Conservation (phyloP, 164 flowering plant species). For the Vitis amurensis region DNA sequence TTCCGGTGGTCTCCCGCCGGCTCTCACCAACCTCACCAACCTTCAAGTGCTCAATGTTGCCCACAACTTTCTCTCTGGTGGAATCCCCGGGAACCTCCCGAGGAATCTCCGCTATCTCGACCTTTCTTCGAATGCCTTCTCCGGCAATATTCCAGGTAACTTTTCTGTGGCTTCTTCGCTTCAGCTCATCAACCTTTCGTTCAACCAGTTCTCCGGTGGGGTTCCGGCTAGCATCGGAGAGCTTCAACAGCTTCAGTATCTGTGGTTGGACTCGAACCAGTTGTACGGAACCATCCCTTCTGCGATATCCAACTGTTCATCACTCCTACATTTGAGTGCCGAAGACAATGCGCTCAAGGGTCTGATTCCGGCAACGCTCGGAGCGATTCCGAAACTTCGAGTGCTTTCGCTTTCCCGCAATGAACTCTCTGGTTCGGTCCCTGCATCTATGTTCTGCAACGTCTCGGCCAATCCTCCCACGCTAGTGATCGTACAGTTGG, state of each 20-base stretch:
- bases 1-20: conserved; percentile 40
- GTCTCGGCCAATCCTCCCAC: conserved; percentile 45
- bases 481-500: conserved; percentile 51
- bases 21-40: conserved; percentile 23
- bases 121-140: conserved; percentile 51
- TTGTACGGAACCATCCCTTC: conserved; percentile 78
- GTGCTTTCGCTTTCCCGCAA: conserved; percentile 68
- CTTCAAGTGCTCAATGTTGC: conserved; percentile 37
- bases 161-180: conserved; percentile 37
- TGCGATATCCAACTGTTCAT: conserved; percentile 70
- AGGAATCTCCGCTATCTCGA: conserved; percentile 30
- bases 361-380: conserved; percentile 62
- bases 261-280: conserved; percentile 67
- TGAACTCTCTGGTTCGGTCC: conserved; percentile 60
- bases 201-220: conserved; percentile 58
- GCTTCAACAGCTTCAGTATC: conserved; percentile 53
- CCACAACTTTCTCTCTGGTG: conserved; percentile 38
- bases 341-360: conserved; percentile 64
- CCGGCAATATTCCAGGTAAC: conserved; percentile 57
- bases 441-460: conserved; percentile 45
- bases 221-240: conserved; percentile 69
- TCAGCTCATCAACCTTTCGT: conserved; percentile 65
- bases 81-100: conserved; percentile 26
- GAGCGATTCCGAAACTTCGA: conserved; percentile 52
- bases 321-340: conserved; percentile 68